Evolutionary conservation across 305 asterid genomes (phyloP), one percentile per base, ranked within the genome.

Genomic region (Rubia balearica): DNA sequence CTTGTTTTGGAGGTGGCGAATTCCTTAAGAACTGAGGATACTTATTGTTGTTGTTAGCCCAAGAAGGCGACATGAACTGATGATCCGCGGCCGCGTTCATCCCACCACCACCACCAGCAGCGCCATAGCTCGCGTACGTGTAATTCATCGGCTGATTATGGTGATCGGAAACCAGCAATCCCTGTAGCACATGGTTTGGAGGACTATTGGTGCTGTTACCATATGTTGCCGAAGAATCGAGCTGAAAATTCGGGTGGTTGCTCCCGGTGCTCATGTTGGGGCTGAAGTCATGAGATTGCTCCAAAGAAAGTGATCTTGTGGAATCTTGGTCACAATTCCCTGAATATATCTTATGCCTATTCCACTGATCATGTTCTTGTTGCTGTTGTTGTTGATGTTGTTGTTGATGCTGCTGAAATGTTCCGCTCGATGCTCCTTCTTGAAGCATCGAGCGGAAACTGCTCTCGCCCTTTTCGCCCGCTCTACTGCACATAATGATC

Each of bases 391-490:
- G 21, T 0, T 43, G 13, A 6, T 49, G 56, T 13, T 53, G 59
- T 1, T 61, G 67, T 0, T 89, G 88, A 45, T 83, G 89, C 75
- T 82, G 86, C 55, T 82, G 90, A 67, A 77, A 91, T 68, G 76
- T 79, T 68, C 76, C 43, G 65, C 73, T 85, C 5, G 77, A 77
- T 77, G 82, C 63, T 27, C 81, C 92, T 55, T 87, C 88, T 75
- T 90, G 92, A 5, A 90, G 85, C 82, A 87, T 77, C 10, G 95
- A 80, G 61, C 88, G 89, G 66, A 81, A 88, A 78, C 88, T 79
- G 53, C 83, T 73, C 22, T 83, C 95, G 0, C 76, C 74, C 70
- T 90, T 90, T 72, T 85, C 92, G 46, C 82, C 85, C 38, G 94
- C 82, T 71, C 89, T 76, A 12, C 59, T n/a, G 61, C 61, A 69